These are phyloP conservation scores for Trichoderma pleuroti DNA, from an alignment of 2,329 filamentous ascomycete genomes.

Conservation along the genomic window DNA sequence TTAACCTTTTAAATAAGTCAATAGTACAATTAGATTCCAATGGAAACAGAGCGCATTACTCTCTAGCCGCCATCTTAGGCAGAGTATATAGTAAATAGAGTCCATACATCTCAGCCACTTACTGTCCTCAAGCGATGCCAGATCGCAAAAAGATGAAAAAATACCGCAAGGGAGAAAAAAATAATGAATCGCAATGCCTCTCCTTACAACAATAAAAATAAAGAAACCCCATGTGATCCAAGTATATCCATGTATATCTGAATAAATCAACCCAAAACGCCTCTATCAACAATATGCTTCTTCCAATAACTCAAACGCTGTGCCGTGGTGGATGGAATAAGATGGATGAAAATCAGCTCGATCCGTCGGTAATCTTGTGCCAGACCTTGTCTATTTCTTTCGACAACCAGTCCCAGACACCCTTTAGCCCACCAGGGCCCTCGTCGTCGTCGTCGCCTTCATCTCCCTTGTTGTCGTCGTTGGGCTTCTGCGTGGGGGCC, in stretches of 20 bases:
- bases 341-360: background rate
- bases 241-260: background rate
- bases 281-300: background rate
- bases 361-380: constrained; percentile 39
- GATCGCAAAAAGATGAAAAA: background rate
- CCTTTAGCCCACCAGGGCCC: constrained; percentile 27
- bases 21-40: no score
- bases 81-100: background rate
- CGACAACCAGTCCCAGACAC: constrained; percentile 51
- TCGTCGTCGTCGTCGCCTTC: constrained; percentile 22
- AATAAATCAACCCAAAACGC: background rate
- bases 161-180: background rate
- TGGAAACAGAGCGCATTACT: background rate
- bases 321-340: background rate
- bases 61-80: background rate
- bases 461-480: constrained; percentile 16
- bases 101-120: background rate
- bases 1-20: background rate
- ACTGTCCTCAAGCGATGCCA: background rate
- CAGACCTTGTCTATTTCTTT: constrained; percentile 46
- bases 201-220: background rate
- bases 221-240: background rate
- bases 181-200: background rate
- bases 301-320: background rate
- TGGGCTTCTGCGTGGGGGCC: background rate